A percentile compares a stretch with the other conserved stretches of the same genome.
These are phyloP conservation scores for Bruguiera parviflora DNA, from an alignment of 345 rosid genomes.

Conservation along the genomic window DNA sequence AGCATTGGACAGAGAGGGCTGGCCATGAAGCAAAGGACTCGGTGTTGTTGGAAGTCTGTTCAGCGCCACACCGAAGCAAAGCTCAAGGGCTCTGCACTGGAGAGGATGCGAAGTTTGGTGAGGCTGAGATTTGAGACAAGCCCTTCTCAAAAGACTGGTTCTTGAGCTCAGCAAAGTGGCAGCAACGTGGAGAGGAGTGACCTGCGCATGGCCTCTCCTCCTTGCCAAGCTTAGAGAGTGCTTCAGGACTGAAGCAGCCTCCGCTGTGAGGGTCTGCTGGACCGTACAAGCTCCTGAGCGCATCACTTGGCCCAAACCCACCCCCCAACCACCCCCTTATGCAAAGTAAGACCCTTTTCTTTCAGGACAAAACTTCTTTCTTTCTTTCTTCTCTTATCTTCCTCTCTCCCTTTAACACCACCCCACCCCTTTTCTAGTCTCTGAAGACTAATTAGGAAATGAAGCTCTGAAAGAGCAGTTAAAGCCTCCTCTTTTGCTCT, in stretches of 20 bases:
- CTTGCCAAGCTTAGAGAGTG: constrained; percentile 85
- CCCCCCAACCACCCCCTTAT: constrained; percentile 45
- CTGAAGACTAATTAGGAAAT: not conserved
- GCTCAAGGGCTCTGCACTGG: constrained; percentile 57
- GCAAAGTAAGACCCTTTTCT: constrained; percentile 2
- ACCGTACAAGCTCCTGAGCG: constrained; percentile 89
- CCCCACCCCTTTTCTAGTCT: constrained; percentile 16
- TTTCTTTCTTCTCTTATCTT: constrained; percentile 8
- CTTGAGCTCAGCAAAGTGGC: constrained; percentile 46
- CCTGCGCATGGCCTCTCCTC: constrained; percentile 93
- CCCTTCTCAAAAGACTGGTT: constrained; percentile 43
- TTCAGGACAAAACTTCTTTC: constrained; percentile 11
- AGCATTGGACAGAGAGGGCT: constrained; percentile 52
- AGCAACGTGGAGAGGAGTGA: constrained; percentile 75
- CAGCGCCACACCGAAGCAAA: constrained; percentile 55
- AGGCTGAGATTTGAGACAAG: constrained; percentile 48
- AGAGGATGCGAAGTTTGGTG: constrained; percentile 40
- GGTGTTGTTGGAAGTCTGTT: constrained; percentile 51
- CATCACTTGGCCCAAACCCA: constrained; percentile 66
- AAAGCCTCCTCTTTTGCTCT: constrained; percentile 16
- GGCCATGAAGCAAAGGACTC: constrained; percentile 39
- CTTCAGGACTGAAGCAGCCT: constrained; percentile 96
- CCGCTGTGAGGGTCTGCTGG: constrained; percentile 95
- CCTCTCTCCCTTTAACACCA: constrained; percentile 11
- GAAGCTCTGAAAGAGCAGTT: constrained; percentile 3